phyloP scores from a whole-genome alignment of 352 stramenopile species.

The Halophytophthora batemanensis region DNA sequence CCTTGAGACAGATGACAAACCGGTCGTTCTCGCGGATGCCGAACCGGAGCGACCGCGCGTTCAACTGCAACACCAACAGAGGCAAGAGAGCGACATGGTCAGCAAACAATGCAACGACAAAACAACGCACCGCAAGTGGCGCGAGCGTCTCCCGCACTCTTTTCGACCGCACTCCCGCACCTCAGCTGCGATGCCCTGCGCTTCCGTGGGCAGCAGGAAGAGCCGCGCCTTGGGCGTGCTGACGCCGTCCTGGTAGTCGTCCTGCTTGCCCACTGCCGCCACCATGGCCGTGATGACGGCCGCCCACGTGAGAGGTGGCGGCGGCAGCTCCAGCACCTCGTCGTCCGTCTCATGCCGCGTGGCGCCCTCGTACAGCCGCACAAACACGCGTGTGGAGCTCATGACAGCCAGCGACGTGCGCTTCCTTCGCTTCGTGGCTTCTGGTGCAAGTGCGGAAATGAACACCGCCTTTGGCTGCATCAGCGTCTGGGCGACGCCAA shows the following conservation, averaged over 20 bases:
- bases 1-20: constrained; percentile 66
- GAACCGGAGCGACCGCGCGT: constrained; percentile 67
- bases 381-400: constrained; percentile 64
- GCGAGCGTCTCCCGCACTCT: background rate
- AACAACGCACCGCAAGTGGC: background rate
- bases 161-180: constrained; percentile 16
- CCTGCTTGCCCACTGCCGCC: constrained; percentile 47
- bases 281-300: constrained; percentile 63
- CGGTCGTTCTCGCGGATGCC: constrained; percentile 76
- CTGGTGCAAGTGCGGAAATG: constrained; percentile 29
- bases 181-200: constrained; percentile 60
- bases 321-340: constrained; percentile 64
- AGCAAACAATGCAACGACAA: background rate
- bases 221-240: constrained; percentile 45
- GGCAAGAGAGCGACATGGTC: constrained; percentile 11
- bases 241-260: constrained; percentile 39
- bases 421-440: constrained; percentile 9
- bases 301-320: constrained; percentile 65
- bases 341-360: constrained; percentile 52
- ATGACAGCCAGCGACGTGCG: constrained; percentile 12
- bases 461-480: background rate
- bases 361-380: constrained; percentile 65
- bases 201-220: constrained; percentile 59
- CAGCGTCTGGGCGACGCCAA: too few species aligned
- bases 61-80: constrained; percentile 32